phyloP scores from a whole-genome alignment of 140 eudicot genomes.

The Oenanthe javanica region DNA sequence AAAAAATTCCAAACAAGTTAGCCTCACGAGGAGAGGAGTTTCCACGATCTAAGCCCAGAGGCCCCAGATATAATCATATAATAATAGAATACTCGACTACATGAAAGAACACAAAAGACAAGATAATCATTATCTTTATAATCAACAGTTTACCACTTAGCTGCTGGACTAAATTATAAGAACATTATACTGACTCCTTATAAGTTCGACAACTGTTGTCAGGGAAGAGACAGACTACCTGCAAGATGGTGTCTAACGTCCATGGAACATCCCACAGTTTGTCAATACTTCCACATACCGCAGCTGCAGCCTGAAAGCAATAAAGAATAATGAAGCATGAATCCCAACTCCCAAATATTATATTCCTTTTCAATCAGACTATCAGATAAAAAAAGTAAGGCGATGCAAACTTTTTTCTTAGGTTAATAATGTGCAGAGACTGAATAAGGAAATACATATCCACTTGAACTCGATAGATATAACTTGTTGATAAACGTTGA shows the following conservation, averaged over 20 bases:
- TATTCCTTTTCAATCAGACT: background rate
- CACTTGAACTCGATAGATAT: background rate
- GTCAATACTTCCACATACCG: slow-evolving; percentile 33
- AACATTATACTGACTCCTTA: background rate
- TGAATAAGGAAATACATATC: background rate
- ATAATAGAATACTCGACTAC: background rate
- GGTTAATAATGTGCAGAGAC: background rate
- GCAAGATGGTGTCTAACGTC: slow-evolving; percentile 88
- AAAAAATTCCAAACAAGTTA: background rate
- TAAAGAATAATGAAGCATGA: slow-evolving; percentile 1
- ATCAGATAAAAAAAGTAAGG: background rate
- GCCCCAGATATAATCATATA: background rate
- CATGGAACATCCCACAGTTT: slow-evolving; percentile 96
- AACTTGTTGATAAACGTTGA: background rate
- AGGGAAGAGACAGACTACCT: slow-evolving; percentile 32
- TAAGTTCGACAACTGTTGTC: background rate
- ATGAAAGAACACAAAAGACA: background rate
- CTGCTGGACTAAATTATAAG: background rate
- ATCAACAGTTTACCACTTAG: background rate
- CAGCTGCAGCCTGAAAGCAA: slow-evolving; percentile 49
- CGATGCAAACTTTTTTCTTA: background rate
- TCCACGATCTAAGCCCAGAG: background rate
- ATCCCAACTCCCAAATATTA: background rate
- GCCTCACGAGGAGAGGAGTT: background rate
- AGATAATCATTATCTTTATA: background rate